Base-by-base conservation (phyloP, 1,284 basidiomycete species). In the Mycosarcoma maydis region DNA sequence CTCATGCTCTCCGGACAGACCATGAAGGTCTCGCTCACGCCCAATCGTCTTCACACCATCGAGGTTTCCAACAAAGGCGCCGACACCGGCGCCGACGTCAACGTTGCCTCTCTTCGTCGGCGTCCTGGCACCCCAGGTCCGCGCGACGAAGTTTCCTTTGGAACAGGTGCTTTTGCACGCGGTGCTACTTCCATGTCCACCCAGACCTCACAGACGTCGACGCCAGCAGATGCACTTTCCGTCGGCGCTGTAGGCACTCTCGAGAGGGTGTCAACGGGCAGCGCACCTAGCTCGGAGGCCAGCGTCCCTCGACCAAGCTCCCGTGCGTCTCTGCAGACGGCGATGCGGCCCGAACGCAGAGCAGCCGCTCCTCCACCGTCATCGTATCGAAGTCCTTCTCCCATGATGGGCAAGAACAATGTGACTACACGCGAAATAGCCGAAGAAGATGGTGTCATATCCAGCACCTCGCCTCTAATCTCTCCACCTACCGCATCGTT, bases 21-120 rank as follows among this genome's bases (percentile, higher is more conserved):
- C 6, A 76, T 76, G 76, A 76, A 94, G 82, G 90, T 98, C 75
- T 95, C 92, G 43, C 86, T 97, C 60, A 98, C 94, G 24, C 94
- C 94, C 1, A 78, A 78, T 51, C 64, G 75, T 3, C 69, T 78
- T 9, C 73, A 74, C 16, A 73, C 75, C 19, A 77, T 77, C 36
- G 75, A 77, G 46, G 73, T 75, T 4, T 56, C 57, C 36, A 61
- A 65, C 14, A 62, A 76, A 26, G 68, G 62, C 6, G 51, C 49
- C 6, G 48, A 45, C 22, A 32, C 30, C 39, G 68, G 62, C 6
- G 51, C 49, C 6, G 48, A 45, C 22, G 34, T 27, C 39, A 56
- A 64, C 33, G 40, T 56, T 10, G 33, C 24, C 22, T 41, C 49
- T 1, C 37, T 60, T 16, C 56, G 75, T 17, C 38, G 53, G 29